A percentile compares a stretch with the other conserved stretches of the same genome.
Conservation (phyloP, 495 filamentous ascomycete genomes). For the Hypoxylon trugodes region DNA sequence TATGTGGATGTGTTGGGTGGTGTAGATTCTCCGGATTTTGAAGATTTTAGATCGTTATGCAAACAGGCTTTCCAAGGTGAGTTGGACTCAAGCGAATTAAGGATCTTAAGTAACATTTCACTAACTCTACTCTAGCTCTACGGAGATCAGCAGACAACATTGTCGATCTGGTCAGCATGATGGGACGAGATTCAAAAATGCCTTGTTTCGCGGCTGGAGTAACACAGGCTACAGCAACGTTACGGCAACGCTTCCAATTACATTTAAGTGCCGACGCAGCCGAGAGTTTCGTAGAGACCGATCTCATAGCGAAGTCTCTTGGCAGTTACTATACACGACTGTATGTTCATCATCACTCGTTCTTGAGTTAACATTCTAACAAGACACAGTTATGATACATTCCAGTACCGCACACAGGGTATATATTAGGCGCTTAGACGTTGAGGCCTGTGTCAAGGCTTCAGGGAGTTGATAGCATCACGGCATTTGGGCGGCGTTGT, state of each 20-base stretch:
- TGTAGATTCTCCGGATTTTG: constrained; percentile 66
- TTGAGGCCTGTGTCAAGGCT: constrained; percentile 19
- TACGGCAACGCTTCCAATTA: constrained; percentile 73
- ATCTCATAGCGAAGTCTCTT: constrained; percentile 72
- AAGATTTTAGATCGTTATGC: constrained; percentile 72
- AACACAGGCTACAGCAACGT: constrained; percentile 64
- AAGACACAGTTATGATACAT: constrained; percentile 72
- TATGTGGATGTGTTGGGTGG: constrained; percentile 80
- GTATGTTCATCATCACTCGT: constrained; percentile 50
- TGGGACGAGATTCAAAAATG: constrained; percentile 79
- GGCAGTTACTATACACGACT: constrained; percentile 82
- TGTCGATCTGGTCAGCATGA: constrained; percentile 76
- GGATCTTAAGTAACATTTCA: not conserved
- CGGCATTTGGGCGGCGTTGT: constrained; percentile 50
- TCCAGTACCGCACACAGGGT: constrained; percentile 81
- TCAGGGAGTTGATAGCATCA: constrained; percentile 38
- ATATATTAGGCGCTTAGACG: constrained; percentile 65
- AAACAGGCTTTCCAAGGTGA: constrained; percentile 78
- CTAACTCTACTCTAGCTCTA: constrained; percentile 58
- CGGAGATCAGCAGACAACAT: constrained; percentile 75
- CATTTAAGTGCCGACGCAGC: constrained; percentile 78
- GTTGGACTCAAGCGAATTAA: constrained; percentile 19
- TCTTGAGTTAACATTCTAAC: constrained; percentile 14
- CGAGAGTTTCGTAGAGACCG: constrained; percentile 74
- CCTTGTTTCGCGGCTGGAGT: constrained; percentile 75